Base-by-base conservation (phyloP, 2,329 filamentous ascomycete genomes). In the Scytalidium lignicola region DNA sequence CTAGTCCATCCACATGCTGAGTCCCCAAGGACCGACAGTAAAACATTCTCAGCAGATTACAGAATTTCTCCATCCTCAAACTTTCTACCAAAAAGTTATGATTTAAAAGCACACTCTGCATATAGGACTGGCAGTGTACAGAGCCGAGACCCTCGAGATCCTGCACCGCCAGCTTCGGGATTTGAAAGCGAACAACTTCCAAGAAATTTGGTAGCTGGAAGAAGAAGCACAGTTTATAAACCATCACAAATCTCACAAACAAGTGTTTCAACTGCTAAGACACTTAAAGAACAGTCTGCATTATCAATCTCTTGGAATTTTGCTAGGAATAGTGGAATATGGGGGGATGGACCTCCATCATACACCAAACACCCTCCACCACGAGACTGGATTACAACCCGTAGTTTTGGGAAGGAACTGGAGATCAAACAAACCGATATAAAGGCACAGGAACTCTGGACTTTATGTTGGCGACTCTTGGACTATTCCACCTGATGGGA, bases 401-500 rank as follows among this genome's bases (percentile, higher is more conserved):
- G 49, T 6, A 39, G 37, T 44, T 46, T 44, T 18, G 49, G 49
- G 13, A 40, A 46, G 22, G 44, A 22, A 44, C 45, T 51, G 17
- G 42, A 51, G 26, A 32, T 51, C 17, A 51, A 48, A 41, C 47
- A 47, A 7, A 26, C 40, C n/a, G 21, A 26, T 21, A 22, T 37
- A 17, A 29, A 47, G 15, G 48, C 48, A 26, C 41, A 39, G 23
- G 40, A n/a, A 3, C 44, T 50, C 21, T 50, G 48, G 48, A 50
- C 37, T 2, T 15, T 50, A 47, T 39, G 39, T 49, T 21, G 50
- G 50, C 9, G 50, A 52, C 41, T 46, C 46, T 26, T 52, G 50
- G 32, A 52, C 50, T 26, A 48, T 52, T 39, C 50, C 50, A 21
- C 41, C 44, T 13, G 51, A 52, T 41, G 51, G 51, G 12, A 45